Conservation (phyloP, 2,329 filamentous ascomycete species). For the Monilinia laxa region DNA sequence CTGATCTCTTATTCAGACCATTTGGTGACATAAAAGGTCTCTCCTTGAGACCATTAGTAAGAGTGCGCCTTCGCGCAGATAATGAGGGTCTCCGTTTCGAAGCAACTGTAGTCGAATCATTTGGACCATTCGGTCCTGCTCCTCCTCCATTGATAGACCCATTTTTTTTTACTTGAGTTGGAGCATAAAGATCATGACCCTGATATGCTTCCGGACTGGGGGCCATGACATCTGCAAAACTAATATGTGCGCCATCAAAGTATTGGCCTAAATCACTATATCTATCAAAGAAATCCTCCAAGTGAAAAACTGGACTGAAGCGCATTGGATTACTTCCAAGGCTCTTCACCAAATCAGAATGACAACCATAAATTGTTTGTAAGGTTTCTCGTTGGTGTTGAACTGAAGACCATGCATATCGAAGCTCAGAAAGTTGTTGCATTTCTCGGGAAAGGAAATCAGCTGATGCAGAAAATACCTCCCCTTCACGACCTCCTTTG, state of each 20-base stretch:
- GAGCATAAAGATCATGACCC: constrained; percentile 50
- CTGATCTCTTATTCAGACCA: constrained; percentile 5
- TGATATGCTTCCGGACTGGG: constrained; percentile 56
- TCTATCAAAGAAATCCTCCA: constrained; percentile 84
- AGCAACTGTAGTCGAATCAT: constrained; percentile 20
- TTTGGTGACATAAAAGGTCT: constrained; percentile 38
- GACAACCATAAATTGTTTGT: constrained; percentile 74
- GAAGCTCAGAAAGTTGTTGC: constrained; percentile 73
- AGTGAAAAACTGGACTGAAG: constrained; percentile 76
- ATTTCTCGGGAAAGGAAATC: constrained; percentile 77
- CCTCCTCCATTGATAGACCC: constrained; percentile 30
- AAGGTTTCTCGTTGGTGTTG: constrained; percentile 79
- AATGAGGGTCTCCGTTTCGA: constrained; percentile 28
- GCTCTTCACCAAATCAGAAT: constrained; percentile 75
- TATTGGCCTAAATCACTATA: constrained; percentile 60
- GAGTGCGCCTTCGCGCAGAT: constrained; percentile 42
- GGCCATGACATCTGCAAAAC: constrained; percentile 63
- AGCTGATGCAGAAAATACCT: constrained; percentile 58
- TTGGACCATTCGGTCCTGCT: constrained; percentile 33
- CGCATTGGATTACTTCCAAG: constrained; percentile 67
- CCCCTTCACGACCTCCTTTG: constrained; percentile 44
- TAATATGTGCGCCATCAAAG: constrained; percentile 75
- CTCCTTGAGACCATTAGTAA: constrained; percentile 36
- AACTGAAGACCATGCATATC: constrained; percentile 73
- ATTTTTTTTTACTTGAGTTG: constrained; percentile 41